Conservation (phyloP, 2,329 filamentous ascomycete genomes). For the Nakataea oryzae region DNA sequence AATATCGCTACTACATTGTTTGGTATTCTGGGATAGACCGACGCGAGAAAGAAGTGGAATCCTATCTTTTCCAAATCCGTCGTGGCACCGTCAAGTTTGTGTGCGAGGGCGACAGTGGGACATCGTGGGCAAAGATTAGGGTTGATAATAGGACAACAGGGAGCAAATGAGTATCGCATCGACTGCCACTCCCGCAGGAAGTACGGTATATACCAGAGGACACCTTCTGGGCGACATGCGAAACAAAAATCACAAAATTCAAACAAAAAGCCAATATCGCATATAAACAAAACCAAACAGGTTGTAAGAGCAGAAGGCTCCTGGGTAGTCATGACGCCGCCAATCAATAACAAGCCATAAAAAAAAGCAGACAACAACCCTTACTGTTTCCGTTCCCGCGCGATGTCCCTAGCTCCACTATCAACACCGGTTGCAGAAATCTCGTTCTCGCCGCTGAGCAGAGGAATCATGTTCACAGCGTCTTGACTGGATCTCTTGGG, state of each 20-base stretch:
- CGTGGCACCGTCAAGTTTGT: too few species aligned
- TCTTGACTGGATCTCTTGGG: slow-evolving; percentile 9
- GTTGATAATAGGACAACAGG: too few species aligned
- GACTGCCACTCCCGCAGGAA: background rate
- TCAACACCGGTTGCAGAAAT: slow-evolving; percentile 13
- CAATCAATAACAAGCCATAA: background rate
- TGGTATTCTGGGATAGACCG: too few species aligned
- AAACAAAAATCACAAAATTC: background rate
- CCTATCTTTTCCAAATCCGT: too few species aligned
- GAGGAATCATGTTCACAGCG: slow-evolving; percentile 44
- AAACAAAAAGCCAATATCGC: background rate
- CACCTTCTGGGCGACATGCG: background rate
- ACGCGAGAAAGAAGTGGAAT: too few species aligned
- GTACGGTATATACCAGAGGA: background rate
- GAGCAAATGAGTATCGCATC: background rate
- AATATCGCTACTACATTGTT: too few species aligned
- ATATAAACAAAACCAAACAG: background rate
- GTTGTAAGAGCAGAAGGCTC: background rate
- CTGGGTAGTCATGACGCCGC: background rate
- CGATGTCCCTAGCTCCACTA: slow-evolving; percentile 32
- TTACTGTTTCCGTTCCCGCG: slow-evolving; percentile 28
- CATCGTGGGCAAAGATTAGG: too few species aligned
- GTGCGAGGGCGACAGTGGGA: too few species aligned
- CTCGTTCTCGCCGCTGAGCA: slow-evolving; percentile 37
- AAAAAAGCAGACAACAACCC: background rate